phyloP scores from a whole-genome alignment of 176 grass and related monocot species.

The Pharus latifolius region DNA sequence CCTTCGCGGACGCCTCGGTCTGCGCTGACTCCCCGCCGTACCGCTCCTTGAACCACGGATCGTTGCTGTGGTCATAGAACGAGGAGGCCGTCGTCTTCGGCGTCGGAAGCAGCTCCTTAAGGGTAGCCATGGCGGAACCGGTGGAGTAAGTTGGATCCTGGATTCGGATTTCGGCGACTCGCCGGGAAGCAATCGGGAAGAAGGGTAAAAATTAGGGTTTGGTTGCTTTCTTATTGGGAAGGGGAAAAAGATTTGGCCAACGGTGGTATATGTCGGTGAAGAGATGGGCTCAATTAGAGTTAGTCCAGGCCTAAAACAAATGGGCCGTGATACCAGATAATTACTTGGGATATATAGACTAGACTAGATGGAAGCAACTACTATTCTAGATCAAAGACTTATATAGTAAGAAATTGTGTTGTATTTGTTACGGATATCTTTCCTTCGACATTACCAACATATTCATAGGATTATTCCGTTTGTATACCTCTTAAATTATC shows the following conservation, averaged over 20 bases:
- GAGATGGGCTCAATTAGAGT: background rate
- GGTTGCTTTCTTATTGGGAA: constrained; percentile 14
- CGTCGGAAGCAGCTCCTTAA: constrained; percentile 66
- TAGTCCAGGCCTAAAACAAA: background rate
- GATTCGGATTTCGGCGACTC: constrained; percentile 35
- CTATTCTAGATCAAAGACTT: no score
- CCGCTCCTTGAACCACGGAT: constrained; percentile 91
- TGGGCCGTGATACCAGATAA: no score
- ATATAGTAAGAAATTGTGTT: no score
- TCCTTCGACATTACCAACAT: no score
- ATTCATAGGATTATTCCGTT: no score
- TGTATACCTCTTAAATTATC: no score
- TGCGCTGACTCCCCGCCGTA: constrained; percentile 38
- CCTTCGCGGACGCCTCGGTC: constrained; percentile 6
- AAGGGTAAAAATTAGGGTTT: constrained; percentile 35
- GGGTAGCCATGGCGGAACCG: constrained; percentile 38
- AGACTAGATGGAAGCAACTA: no score
- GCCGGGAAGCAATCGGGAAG: constrained; percentile 7
- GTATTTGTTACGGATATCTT: no score
- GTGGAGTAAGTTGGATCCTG: background rate
- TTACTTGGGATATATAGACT: no score
- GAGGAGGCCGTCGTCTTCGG: constrained; percentile 41
- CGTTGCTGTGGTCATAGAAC: constrained; percentile 84
- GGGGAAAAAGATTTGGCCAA: background rate
- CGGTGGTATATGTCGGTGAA: background rate